phyloP scores from a whole-genome alignment of 257 asterid genomes.

The Rhazya stricta region DNA sequence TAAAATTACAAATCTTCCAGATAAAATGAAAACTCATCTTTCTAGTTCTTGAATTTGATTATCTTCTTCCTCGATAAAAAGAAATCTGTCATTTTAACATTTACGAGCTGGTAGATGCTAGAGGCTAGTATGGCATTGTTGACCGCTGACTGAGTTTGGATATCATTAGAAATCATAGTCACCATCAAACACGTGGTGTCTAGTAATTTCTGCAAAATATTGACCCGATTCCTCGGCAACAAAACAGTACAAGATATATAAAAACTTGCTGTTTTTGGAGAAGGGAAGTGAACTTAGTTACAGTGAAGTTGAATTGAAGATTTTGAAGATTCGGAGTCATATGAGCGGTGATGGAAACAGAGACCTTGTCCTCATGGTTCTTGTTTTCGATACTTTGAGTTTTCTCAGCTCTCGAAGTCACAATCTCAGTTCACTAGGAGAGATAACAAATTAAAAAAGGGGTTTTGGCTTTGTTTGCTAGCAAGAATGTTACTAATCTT shows the following conservation, averaged over 20 bases:
- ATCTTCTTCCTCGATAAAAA: too few species aligned
- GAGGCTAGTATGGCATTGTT: conserved; percentile 31
- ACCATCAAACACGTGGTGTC: conserved; percentile 45
- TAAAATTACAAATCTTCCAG: too few species aligned
- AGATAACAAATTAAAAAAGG: neutral
- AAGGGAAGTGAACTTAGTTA: neutral
- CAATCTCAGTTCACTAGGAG: conserved; percentile 12
- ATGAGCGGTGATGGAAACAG: neutral
- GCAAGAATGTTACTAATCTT: conserved; percentile 17
- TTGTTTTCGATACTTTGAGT: neutral
- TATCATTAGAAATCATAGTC: conserved; percentile 1
- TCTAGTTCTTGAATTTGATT: too few species aligned
- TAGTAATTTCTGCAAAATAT: conserved; percentile 38
- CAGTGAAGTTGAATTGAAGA: neutral
- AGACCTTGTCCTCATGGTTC: neutral
- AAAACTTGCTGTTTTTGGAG: neutral
- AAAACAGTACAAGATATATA: neutral
- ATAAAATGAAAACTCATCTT: too few species aligned
- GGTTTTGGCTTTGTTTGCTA: conserved; percentile 19
- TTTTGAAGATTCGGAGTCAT: neutral
- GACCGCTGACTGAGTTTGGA: conserved; percentile 25
- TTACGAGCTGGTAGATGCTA: conserved; percentile 10
- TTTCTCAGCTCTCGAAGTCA: neutral
- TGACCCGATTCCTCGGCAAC: conserved; percentile 25
- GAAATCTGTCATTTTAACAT: neutral